Evolutionary conservation across 495 filamentous ascomycete species (phyloP).

Genomic region (Cudoniella acicularis): DNA sequence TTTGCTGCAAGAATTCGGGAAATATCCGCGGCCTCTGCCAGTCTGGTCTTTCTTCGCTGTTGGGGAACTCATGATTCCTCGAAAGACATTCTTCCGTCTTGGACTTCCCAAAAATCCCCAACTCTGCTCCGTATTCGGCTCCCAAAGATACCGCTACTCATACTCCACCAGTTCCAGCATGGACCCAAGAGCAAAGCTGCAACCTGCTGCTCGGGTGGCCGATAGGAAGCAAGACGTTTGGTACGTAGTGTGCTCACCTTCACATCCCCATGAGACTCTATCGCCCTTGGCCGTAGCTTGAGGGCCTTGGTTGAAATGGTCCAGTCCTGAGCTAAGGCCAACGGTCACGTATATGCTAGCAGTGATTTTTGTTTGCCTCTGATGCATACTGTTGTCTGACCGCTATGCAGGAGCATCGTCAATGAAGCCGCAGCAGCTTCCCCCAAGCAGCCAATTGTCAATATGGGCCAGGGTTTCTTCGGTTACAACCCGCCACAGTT

Average conservation of each 20-base stretch:
- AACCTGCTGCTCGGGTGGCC: conserved; percentile 75
- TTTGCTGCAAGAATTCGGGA: background rate
- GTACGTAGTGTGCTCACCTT: too few species aligned
- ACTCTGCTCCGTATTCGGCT: background rate
- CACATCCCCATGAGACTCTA: too few species aligned
- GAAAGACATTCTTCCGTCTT: background rate
- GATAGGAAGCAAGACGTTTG: conserved; percentile 90
- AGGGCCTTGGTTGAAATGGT: too few species aligned
- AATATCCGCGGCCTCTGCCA: background rate
- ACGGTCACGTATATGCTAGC: too few species aligned
- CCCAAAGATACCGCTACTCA: conserved; percentile 8
- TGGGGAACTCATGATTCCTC: conserved; percentile 4
- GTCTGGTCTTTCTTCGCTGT: background rate
- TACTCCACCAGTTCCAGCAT: conserved; percentile 22
- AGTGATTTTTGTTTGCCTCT: too few species aligned
- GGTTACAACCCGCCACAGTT: conserved; percentile 95
- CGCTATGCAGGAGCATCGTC: conserved; percentile 71
- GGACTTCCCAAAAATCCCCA: background rate
- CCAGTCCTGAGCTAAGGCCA: too few species aligned
- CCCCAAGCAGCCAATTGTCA: conserved; percentile 85
- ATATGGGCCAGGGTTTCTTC: conserved; percentile 97
- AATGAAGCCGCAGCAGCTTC: conserved; percentile 85
- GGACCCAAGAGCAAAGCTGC: conserved; percentile 34
- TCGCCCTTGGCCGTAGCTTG: too few species aligned
- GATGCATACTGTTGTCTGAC: too few species aligned